Conservation (phyloP, 352 stramenopile species). For the Peronosclerospora sorghi region DNA sequence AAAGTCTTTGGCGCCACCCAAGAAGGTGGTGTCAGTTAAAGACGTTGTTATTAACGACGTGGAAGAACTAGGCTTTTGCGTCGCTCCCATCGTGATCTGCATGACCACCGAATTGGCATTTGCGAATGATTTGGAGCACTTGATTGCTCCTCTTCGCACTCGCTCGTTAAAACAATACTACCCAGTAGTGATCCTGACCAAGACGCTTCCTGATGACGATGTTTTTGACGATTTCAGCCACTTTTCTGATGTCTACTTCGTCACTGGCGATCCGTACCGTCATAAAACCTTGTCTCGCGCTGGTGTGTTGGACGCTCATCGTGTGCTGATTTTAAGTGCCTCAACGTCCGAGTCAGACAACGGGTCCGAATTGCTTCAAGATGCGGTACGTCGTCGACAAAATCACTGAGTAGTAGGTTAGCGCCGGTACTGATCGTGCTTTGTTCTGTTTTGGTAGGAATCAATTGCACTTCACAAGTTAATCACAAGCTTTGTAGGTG, state of each 20-base stretch:
- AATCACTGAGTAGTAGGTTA: not conserved
- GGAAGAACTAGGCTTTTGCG: conserved; percentile 30
- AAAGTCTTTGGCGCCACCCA: conserved; percentile 1
- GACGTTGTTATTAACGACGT: conserved; percentile 48
- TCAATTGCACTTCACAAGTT: conserved; percentile 79
- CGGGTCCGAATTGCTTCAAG: conserved; percentile 57
- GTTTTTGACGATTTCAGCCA: conserved; percentile 55
- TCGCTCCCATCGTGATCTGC: conserved; percentile 62
- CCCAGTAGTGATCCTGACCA: conserved; percentile 55
- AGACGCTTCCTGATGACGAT: conserved; percentile 42
- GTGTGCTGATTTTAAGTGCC: conserved; percentile 63
- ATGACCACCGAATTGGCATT: conserved; percentile 46
- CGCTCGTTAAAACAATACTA: conserved; percentile 58
- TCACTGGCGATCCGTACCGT: conserved; percentile 53
- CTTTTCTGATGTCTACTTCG: conserved; percentile 64
- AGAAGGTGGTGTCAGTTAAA: conserved; percentile 13
- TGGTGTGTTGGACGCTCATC: conserved; percentile 49
- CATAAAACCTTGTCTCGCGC: conserved; percentile 45
- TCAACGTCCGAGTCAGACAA: conserved; percentile 43
- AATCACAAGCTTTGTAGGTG: conserved; percentile 55
- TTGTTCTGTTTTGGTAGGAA: conserved; percentile 21
- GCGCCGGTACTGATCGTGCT: not conserved
- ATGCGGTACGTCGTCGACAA: conserved; percentile 30
- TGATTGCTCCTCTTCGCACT: conserved; percentile 61
- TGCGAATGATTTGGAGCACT: conserved; percentile 63